These are phyloP conservation scores for Ophiostoma tasmaniense DNA, from an alignment of 2,329 filamentous ascomycete species.

Conservation along the genomic window DNA sequence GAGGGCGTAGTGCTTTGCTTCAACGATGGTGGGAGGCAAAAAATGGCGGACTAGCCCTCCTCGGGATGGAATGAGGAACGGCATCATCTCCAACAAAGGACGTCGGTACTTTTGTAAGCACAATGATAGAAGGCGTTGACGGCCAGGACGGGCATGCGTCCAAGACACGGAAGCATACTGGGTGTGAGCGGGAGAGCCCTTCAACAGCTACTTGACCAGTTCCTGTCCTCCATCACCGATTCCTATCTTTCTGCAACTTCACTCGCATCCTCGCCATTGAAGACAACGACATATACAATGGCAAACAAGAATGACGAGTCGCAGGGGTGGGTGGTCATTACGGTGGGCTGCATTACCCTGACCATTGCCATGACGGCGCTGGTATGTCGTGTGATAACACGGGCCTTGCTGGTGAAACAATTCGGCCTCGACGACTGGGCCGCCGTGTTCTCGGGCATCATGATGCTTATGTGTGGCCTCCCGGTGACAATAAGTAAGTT, in stretches of 20 bases:
- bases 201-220: background rate
- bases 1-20: background rate
- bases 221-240: background rate
- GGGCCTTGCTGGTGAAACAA: background rate
- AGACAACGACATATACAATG: background rate
- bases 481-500: background rate
- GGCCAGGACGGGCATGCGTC: background rate
- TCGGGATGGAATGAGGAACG: background rate
- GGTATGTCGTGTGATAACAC: background rate
- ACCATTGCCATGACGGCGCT: background rate
- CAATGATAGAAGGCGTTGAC: background rate
- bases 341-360: background rate
- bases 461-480: background rate
- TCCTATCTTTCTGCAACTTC: background rate
- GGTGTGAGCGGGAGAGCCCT: background rate
- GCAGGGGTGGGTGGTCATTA: background rate
- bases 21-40: background rate
- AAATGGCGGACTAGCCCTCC: background rate
- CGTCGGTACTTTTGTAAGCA: background rate
- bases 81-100: background rate
- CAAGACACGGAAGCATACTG: background rate
- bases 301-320: background rate
- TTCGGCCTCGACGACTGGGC: constrained; percentile 7
- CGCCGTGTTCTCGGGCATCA: background rate
- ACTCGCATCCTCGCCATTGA: background rate